These are phyloP conservation scores for Backusella psychrophila DNA, from an alignment of 192 early-diverging fungal species.

Conservation along the genomic window DNA sequence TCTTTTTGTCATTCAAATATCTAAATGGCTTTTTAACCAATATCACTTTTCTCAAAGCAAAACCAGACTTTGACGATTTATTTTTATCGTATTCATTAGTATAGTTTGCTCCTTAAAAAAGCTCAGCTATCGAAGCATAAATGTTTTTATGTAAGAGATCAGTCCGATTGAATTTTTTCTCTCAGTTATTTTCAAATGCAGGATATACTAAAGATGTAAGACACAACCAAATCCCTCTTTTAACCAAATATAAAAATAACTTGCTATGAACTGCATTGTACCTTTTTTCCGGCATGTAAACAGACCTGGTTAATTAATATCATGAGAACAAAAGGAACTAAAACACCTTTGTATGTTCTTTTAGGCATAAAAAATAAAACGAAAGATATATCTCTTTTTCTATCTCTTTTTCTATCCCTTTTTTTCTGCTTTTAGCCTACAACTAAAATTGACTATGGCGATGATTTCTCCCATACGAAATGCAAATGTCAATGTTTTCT, in stretches of 20 bases:
- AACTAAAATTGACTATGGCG: not conserved
- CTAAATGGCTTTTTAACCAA: not conserved
- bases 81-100: not conserved
- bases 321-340: not conserved
- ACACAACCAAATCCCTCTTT: not conserved
- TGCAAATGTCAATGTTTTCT: not conserved
- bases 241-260: not conserved
- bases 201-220: not conserved
- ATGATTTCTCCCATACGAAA: not conserved
- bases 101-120: not conserved
- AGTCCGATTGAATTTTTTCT: not conserved
- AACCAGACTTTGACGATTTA: not conserved
- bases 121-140: not conserved
- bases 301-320: not conserved
- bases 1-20: not conserved
- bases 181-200: not conserved
- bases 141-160: conserved; percentile 6
- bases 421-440: not conserved
- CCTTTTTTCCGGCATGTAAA: not conserved
- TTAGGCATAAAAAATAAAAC: not conserved
- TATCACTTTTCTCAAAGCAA: not conserved
- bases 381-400: not conserved
- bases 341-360: not conserved
- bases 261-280: not conserved
- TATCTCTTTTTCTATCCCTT: not conserved